Percentiles rank a stretch among this genome's conserved stretches.
Evolutionary conservation across 202 grass and related monocot species (phyloP).

Genomic region (Sporobolus alterniflorus): DNA sequence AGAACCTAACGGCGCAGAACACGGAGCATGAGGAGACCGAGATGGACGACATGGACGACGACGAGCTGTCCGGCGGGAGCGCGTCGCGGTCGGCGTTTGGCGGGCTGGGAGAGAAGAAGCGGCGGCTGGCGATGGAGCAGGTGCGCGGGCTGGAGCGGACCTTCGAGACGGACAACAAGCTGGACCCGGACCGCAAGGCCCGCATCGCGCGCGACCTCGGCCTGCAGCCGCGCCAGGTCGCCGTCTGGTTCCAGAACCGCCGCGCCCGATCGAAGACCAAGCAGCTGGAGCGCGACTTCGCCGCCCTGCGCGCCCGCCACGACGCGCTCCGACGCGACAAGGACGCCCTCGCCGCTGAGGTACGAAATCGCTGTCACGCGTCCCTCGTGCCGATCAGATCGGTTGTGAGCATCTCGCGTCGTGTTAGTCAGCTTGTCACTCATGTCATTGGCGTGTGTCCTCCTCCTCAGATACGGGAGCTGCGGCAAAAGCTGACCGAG

Average conservation of each 20-base stretch:
- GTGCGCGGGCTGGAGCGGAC: conserved; percentile 82
- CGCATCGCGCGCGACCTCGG: conserved; percentile 77
- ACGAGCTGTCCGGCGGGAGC: background rate
- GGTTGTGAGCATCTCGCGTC: background rate
- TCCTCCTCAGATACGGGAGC: conserved; percentile 63
- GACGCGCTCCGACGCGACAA: conserved; percentile 83
- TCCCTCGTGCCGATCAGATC: background rate
- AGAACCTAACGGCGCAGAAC: background rate
- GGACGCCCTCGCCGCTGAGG: conserved; percentile 77
- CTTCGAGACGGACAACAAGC: conserved; percentile 95
- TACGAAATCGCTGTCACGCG: conserved; percentile 8
- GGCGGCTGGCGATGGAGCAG: conserved; percentile 73
- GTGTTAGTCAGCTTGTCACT: background rate
- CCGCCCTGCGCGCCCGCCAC: conserved; percentile 65
- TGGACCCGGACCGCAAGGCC: conserved; percentile 89
- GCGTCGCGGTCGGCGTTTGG: conserved; percentile 24
- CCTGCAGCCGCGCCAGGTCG: conserved; percentile 90
- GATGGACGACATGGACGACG: conserved; percentile 20
- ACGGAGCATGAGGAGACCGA: conserved; percentile 44
- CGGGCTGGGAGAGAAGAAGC: conserved; percentile 84
- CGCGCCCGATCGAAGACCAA: conserved; percentile 97
- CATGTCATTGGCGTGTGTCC: background rate
- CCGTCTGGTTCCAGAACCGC: conserved; percentile 99
- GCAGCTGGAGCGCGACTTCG: conserved; percentile 81
- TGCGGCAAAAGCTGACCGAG: conserved; percentile 59